Base-by-base conservation (phyloP, 768 basidiomycete species). In the Lepiota brunneoincarnata region DNA sequence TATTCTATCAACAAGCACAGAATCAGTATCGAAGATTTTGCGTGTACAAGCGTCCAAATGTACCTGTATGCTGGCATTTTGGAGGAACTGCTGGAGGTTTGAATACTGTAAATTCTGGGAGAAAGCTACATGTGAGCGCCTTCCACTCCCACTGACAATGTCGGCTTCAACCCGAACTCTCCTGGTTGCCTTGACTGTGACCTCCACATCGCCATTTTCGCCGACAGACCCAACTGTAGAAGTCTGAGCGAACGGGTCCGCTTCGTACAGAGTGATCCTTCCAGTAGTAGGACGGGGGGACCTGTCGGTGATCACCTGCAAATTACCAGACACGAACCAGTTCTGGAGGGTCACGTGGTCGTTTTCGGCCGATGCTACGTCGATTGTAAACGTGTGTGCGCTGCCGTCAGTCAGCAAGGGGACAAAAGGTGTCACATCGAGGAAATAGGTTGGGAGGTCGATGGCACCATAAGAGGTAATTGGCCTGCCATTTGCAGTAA, bases 341-440 rank as follows among this genome's bases (percentile, higher is more conserved):
- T 90, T 91, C 57, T 80, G 75, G 47, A 86, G 77, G 61, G 87
- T 81, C n/a, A 74, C 69, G 54, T 85, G 86, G 60, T 85, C 75
- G 6, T 60, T 57, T 65, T 92, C 86, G 15, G 84, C 83, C 4
- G 89, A 89, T 18, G 75, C 79, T 39, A 92, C 84, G 61, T 93
- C 84, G 39, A 93, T 73, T 49, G 83, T 79, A 62, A 92, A 77
- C 42, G 73, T 83, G 65, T 91, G 91, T 18, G 83, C 72, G n/a
- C 78, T 65, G 2, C 84, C 84, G 53, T 89, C 87, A 0, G 83
- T 76, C 34, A 92, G 75, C 17, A 84, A 61, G 5, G 87, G 87
- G 0, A 86, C 77, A 64, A 91, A 91, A 1, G 89, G 87, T 6
- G 89, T 90, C 49, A 90, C 67, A 66, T 91, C 90, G 17, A 91